A percentile compares a stretch with the other conserved stretches of the same genome.
Conservation (phyloP, 225 moss, liverwort and hornwort genomes). For the Pseudisothecium myosuroides region DNA sequence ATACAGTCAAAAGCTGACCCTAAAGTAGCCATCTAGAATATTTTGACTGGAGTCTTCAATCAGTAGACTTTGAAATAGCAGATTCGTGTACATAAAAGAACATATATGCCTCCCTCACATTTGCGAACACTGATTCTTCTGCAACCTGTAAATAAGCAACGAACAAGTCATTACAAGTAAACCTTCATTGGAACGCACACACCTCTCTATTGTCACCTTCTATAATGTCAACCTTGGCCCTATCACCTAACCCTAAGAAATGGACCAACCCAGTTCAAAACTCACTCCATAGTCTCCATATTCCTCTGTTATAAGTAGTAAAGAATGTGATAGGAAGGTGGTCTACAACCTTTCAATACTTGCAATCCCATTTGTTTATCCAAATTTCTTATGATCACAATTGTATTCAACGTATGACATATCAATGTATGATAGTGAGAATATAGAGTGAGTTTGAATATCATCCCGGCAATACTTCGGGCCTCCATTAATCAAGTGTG, state of each 20-base stretch:
- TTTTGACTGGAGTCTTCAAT: not conserved
- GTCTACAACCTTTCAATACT: not conserved
- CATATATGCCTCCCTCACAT: conserved; percentile 38
- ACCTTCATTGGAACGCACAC: too few relatives aligned
- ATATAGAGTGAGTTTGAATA: not conserved
- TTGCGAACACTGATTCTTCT: conserved; percentile 27
- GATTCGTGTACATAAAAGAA: conserved; percentile 39
- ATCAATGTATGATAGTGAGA: not conserved
- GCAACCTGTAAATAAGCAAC: conserved; percentile 5
- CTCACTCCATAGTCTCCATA: not conserved
- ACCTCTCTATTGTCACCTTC: too few relatives aligned
- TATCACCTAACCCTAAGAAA: too few relatives aligned
- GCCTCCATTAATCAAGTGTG: too few relatives aligned
- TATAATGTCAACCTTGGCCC: not conserved
- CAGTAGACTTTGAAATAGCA: not conserved
- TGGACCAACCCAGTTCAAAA: not conserved
- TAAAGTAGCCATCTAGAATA: not conserved
- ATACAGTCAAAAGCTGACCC: not conserved
- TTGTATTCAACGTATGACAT: not conserved
- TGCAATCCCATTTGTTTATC: too few relatives aligned
- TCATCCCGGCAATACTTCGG: not conserved
- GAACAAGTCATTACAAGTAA: not conserved
- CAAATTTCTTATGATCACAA: not conserved
- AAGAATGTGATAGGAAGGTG: not conserved
- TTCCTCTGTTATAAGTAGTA: not conserved